Evolutionary conservation across 768 basidiomycete genomes (phyloP), one percentile per base, ranked within the genome.

Genomic region (Botryobasidium botryosum): DNA sequence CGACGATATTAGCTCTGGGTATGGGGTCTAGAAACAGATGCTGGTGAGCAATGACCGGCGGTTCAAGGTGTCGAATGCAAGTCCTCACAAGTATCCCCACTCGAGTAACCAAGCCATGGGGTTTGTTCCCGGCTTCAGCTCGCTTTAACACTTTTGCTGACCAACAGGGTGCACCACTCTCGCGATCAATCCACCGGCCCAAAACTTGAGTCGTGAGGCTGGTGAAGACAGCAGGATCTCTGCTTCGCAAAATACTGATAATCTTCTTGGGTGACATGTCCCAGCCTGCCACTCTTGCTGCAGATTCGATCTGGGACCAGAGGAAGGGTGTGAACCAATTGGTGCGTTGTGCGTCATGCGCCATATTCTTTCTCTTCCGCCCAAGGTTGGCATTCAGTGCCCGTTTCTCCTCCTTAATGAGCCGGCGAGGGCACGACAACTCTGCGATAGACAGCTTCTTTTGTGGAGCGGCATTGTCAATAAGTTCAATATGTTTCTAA

Each of bases 271-370:
- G 41, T 8, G 12, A 10, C 41, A 25, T 32, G 10, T 25, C 10
- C 8, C 13, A 32, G 26, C 27, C 41, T 33, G 28, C 20, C 17
- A 8, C 28, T 21, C 10, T 23, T 8, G 13, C 41, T 15, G 23
- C 41, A 33, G 12, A 12, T 12, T 12, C 27, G 38, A 44, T 44
- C 10, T 20, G 12, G 10, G 25, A 10, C 43, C 43, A 44, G 13
- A 44, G 37, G 13, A 23, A 10, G n/a, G 43, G 43, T 7, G 10
- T 7, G 20, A 10, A 42, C 43, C 43, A 44, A 21, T 44, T 44
- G 7, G 39, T 7, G 13, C 37, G 35, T 26, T 42, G 21, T 12
- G 40, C 17, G 10, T 6, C 7, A 7, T 7, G 21, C 20, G 7
- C 7, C 13, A 6, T 23, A 12, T 42, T 23, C 8, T 26, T 8